A percentile compares a stretch with the other conserved stretches of the same genome.
Conservation (phyloP, 805 yeast species). For the Ogataea trehaloabstinens region DNA sequence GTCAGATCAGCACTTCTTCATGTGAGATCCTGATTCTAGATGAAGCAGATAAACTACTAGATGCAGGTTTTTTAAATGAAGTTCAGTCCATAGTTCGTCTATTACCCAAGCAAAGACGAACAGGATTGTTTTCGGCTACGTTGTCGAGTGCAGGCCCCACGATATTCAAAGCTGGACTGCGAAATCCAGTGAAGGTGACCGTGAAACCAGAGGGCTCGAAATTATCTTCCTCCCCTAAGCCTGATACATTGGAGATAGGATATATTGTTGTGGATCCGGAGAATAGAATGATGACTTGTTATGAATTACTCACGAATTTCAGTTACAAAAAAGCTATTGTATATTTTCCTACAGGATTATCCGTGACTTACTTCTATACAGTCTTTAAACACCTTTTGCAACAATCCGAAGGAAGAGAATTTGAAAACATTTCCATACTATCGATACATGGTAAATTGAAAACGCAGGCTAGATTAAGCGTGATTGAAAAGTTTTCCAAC, state of each 20-base stretch:
- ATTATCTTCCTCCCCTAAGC: constrained; percentile 39
- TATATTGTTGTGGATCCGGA: constrained; percentile 61
- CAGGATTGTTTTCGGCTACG: constrained; percentile 94
- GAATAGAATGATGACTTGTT: constrained; percentile 55
- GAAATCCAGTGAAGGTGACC: constrained; percentile 85
- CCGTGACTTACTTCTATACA: constrained; percentile 74
- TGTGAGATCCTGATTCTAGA: constrained; percentile 79
- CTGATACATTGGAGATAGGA: constrained; percentile 60
- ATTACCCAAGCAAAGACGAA: constrained; percentile 88
- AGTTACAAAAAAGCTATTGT: constrained; percentile 80
- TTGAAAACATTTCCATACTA: constrained; percentile 39
- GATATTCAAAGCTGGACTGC: constrained; percentile 83
- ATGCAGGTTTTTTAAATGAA: constrained; percentile 68
- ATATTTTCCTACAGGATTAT: constrained; percentile 86
- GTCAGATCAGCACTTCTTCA: constrained; percentile 55
- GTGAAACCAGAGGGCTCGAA: constrained; percentile 56
- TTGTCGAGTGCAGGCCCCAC: constrained; percentile 76
- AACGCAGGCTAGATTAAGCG: constrained; percentile 74
- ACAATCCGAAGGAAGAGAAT: constrained; percentile 17
- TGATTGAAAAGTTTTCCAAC: constrained; percentile 59
- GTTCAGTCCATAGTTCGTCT: constrained; percentile 62
- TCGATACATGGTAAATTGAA: constrained; percentile 90
- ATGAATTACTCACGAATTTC: constrained; percentile 50
- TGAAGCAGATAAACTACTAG: constrained; percentile 90
- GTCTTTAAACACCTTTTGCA: constrained; percentile 44